Evolutionary conservation across 371 early-diverging fungal genomes (phyloP).

Genomic region (Coemansia linderi): DNA sequence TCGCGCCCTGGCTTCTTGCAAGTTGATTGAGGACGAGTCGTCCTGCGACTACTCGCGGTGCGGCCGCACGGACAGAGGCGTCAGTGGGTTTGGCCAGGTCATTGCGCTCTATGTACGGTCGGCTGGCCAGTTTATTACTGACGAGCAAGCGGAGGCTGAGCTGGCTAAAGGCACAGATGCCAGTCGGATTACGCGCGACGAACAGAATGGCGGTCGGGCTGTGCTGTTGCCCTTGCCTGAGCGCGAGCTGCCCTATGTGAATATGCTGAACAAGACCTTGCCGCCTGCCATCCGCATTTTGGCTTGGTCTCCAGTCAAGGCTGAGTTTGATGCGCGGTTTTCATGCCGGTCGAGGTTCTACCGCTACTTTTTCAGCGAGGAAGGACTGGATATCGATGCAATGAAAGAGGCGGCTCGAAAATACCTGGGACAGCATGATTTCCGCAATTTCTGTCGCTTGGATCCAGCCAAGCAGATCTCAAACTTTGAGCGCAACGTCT

Average conservation of each 20-base stretch:
- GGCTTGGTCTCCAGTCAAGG: slow-evolving; percentile 85
- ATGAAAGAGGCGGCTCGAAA: slow-evolving; percentile 77
- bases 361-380: slow-evolving; percentile 83
- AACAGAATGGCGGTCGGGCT: slow-evolving; percentile 22
- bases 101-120: slow-evolving; percentile 81
- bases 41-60: slow-evolving; percentile 76
- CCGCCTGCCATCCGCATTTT: slow-evolving; percentile 89
- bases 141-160: slow-evolving; percentile 23
- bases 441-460: slow-evolving; percentile 92
- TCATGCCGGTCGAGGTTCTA: slow-evolving; percentile 85
- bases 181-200: slow-evolving; percentile 17
- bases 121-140: slow-evolving; percentile 45
- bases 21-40: slow-evolving; percentile 67
- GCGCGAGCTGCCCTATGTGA: slow-evolving; percentile 74
- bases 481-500: slow-evolving; percentile 73
- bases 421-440: slow-evolving; percentile 86
- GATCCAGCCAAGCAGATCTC: slow-evolving; percentile 80
- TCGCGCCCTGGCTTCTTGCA: slow-evolving; percentile 70
- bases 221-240: slow-evolving; percentile 49
- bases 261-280: slow-evolving; percentile 80
- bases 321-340: slow-evolving; percentile 86
- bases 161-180: not conserved
- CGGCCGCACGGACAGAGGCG: slow-evolving; percentile 96
- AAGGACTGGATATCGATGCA: slow-evolving; percentile 61
- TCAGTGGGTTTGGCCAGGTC: slow-evolving; percentile 90